Evolutionary conservation across 495 filamentous ascomycete genomes (phyloP), one percentile per base, ranked within the genome.

Genomic region (Acidiella bohemica): DNA sequence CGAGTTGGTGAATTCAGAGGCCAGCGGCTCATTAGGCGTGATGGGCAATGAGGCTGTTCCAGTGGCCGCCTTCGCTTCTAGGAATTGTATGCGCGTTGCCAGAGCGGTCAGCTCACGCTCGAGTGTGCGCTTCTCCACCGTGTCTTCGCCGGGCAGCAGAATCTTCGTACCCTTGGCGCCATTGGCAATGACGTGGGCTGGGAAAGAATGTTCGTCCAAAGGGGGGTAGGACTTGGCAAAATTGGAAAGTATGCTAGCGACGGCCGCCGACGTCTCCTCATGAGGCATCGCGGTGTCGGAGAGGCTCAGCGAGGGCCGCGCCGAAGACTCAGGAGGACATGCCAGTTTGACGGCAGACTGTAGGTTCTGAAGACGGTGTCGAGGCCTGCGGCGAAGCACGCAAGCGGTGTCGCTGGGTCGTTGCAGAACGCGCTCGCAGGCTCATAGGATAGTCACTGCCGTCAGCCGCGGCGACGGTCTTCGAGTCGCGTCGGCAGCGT

Each of bases 91-190:
- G 40, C 67, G 61, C 18, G 58, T 45, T 12, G 62, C 61, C 17
- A 70, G 48, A 9, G 60, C 60, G 24, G 62, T 57, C 28, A 70
- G 53, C 51, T 70, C 67, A 17, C 48, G 53, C 46, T 70, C 67
- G 16, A 68, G 42, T 17, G 53, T 51, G 38, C 53, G 57, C 52
- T 70, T 70, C 35, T 61, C 64, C 22, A 54, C 50, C n/a, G 59
- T 59, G 49, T 68, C 64, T 32, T 63, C 49, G 11, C 67, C 67
- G 13, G 67, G 64, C 16, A 70, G 53, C 41, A 38, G 37, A 37
- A 65, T 55, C 36, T 50, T 50, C 14, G 42, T 24, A 5, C 28
- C 36, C 28, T 59, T 56, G 1, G 49, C 36, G 21, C 58, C 60
- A 49, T 63, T 59, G n/a, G 44, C 49, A 23, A 45, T 46, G 19